Conservation (phyloP, 805 yeast species). For the Starmerella apicola region DNA sequence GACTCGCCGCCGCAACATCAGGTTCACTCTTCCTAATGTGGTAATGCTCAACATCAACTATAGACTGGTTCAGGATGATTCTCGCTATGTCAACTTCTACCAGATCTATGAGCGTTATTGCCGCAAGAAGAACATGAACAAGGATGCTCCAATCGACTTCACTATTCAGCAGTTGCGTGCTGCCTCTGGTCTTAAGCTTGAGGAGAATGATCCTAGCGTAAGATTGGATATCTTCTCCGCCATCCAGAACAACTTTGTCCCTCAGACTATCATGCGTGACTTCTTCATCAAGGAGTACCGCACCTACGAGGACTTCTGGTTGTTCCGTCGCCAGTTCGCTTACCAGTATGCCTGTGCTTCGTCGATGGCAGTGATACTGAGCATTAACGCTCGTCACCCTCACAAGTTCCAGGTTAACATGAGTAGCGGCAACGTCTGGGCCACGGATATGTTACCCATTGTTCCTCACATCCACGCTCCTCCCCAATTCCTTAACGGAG, state of each 20-base stretch:
- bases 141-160: conserved; percentile 84
- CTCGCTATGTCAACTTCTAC: conserved; percentile 62
- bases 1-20: conserved; percentile 72
- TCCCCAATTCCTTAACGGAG: conserved; percentile 83
- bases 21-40: conserved; percentile 79
- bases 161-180: conserved; percentile 76
- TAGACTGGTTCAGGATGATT: conserved; percentile 75
- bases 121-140: conserved; percentile 51
- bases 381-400: conserved; percentile 85
- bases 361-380: conserved; percentile 87
- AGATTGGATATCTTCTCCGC: conserved; percentile 86
- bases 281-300: conserved; percentile 60
- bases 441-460: conserved; percentile 84
- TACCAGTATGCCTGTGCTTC: conserved; percentile 89
- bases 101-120: conserved; percentile 82
- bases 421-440: conserved; percentile 79
- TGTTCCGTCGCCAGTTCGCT: conserved; percentile 88
- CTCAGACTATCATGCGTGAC: conserved; percentile 67
- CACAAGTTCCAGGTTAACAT: conserved; percentile 77
- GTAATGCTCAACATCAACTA: conserved; percentile 92
- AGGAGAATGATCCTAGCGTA: conserved; percentile 84
- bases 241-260: conserved; percentile 76
- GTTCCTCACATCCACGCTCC: conserved; percentile 39
- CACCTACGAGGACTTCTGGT: conserved; percentile 88
- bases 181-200: conserved; percentile 85